Base-by-base conservation (phyloP, 768 basidiomycete genomes). In the Suillus tomentosus region DNA sequence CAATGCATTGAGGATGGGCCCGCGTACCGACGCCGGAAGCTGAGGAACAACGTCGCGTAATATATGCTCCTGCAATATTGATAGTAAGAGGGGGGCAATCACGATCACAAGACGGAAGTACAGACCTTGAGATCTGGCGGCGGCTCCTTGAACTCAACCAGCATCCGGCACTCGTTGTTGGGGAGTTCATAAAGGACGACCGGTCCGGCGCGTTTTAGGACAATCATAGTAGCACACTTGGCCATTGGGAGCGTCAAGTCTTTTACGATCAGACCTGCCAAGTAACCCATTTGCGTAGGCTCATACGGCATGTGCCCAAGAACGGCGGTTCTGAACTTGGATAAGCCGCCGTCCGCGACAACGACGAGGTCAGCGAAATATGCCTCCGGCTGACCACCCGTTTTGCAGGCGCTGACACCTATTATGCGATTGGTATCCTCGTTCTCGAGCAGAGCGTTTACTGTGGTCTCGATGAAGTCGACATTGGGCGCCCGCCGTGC, bases 341-440 rank as follows among this genome's bases (percentile, higher is more conserved):
- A 94, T 77, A 91, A 90, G 75, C 92, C 95, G 0, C 95, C 95
- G 73, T 97, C 95, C 6, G 94, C 93, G 64, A 95, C 79, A 71
- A 96, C 80, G 43, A 92, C 90, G 42, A 97, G 76, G 65, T 89
- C 85, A 0, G 90, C 92, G 63, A 78, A 80, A 69, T 86, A 85
- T 3, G 81, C 72, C 63, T 86, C 80, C 67, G 84, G 80, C 65
- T 79, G 78, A 37, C 66, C 65, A 8, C 74, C 73, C 37, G 59
- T 74, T 63, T 77, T 78, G 53, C 82, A 82, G 47, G 86, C 84
- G 8, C 24, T 24, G 15, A 51, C 50, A 17, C 50, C 50, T 27
- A 27, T 31, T 2, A 51, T 27, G 10, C 51, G 51, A 19, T 78
- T 73, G 13, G 79, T 76, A n/a, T n/a, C 61, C 9, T 79, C 72